phyloP scores from a whole-genome alignment of 1,139 yeast genomes.

The Sugiyamaella castrensis region DNA sequence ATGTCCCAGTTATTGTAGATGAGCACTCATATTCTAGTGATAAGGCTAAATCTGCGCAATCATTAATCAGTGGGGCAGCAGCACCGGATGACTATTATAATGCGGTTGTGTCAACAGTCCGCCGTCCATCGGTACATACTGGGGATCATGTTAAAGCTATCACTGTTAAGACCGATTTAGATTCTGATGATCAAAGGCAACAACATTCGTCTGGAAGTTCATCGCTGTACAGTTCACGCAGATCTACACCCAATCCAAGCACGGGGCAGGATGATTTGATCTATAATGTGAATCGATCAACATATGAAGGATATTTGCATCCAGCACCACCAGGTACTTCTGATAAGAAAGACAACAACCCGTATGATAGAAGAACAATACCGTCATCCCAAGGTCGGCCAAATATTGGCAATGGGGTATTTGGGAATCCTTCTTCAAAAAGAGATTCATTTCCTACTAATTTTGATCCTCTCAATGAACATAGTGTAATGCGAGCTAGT shows the following conservation, averaged over 20 bases:
- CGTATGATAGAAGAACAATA: not conserved
- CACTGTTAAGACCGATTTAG: constrained; percentile 17
- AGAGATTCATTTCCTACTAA: constrained; percentile 13
- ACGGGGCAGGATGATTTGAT: constrained; percentile 13
- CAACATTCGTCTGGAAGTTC: not conserved
- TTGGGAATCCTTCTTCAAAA: not conserved
- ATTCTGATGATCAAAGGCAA: not conserved
- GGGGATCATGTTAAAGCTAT: constrained; percentile 30
- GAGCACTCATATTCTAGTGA: constrained; percentile 9
- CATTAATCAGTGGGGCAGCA: constrained; percentile 14
- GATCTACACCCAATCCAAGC: constrained; percentile 14
- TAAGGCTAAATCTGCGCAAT: constrained; percentile 14
- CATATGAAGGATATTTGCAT: constrained; percentile 6
- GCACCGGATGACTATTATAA: constrained; percentile 26
- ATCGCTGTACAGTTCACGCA: constrained; percentile 5
- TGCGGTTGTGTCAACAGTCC: constrained; percentile 24
- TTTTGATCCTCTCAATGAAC: constrained; percentile 22
- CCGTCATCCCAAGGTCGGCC: constrained; percentile 2
- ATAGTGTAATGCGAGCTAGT: constrained; percentile 18
- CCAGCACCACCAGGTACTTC: not conserved
- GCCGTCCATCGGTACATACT: constrained; percentile 29
- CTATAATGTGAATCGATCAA: constrained; percentile 6
- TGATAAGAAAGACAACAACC: not conserved
- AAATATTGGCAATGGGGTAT: not conserved
- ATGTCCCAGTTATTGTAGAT: constrained; percentile 19